Percentiles rank a stretch among this genome's conserved stretches.
Evolutionary conservation across 164 flowering plant genomes (phyloP).

Genomic region (Liriodendron chinense): DNA sequence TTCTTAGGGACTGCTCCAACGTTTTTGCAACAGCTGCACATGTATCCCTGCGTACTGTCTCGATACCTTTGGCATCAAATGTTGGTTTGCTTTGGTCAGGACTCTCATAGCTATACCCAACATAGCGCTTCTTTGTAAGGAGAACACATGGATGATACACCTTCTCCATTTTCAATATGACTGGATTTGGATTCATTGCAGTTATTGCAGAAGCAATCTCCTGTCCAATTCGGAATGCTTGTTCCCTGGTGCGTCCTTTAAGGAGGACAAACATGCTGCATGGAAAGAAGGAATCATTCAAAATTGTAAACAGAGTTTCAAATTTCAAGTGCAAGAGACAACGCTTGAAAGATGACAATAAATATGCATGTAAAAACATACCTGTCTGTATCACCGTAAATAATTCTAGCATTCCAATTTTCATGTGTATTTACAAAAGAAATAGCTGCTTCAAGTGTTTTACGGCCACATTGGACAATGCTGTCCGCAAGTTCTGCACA

Average conservation of each 20-base stretch:
- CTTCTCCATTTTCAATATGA: constrained; percentile 88
- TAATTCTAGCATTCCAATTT: constrained; percentile 87
- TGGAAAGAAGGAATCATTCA: not conserved
- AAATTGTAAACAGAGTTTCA: not conserved
- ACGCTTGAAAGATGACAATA: not conserved
- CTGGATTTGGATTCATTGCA: constrained; percentile 83
- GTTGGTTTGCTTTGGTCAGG: constrained; percentile 64
- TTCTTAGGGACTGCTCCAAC: constrained; percentile 77
- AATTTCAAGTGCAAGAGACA: not conserved
- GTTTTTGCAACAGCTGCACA: constrained; percentile 89
- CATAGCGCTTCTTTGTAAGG: constrained; percentile 93
- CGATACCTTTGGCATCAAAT: constrained; percentile 98
- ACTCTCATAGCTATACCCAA: constrained; percentile 93
- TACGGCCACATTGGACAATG: constrained; percentile 96
- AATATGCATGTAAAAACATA: constrained; percentile 18
- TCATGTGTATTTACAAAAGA: constrained; percentile 73
- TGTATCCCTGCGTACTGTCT: constrained; percentile 94
- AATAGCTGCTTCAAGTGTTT: constrained; percentile 89
- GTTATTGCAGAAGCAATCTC: constrained; percentile 85
- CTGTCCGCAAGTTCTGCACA: constrained; percentile 99
- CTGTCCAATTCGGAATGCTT: constrained; percentile 66
- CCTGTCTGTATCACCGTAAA: constrained; percentile 99
- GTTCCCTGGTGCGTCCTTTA: constrained; percentile 65
- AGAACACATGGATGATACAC: constrained; percentile 87
- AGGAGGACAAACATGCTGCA: constrained; percentile 98